Percentiles rank a stretch among this genome's conserved stretches.
phyloP scores from a whole-genome alignment of 805 yeast species.

The Peterozyma toletana region DNA sequence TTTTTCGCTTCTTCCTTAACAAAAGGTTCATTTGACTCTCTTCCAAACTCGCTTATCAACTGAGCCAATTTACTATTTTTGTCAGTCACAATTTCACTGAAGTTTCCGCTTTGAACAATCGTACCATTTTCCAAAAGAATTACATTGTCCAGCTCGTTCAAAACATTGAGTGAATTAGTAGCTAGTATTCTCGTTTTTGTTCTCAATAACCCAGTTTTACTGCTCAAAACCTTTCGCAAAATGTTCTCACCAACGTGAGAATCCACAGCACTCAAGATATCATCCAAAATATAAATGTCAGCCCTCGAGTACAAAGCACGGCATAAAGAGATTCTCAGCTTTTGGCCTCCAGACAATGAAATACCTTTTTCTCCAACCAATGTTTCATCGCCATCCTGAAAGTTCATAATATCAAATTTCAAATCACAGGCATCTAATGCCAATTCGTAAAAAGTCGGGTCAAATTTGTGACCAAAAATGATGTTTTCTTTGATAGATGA shows the following conservation, averaged over 20 bases:
- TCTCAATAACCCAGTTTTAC: conserved; percentile 37
- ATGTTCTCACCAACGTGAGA: conserved; percentile 91
- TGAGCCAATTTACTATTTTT: conserved; percentile 18
- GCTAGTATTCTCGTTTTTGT: conserved; percentile 48
- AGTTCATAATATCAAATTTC: conserved; percentile 61
- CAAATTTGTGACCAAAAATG: conserved; percentile 79
- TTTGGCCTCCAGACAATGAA: conserved; percentile 94
- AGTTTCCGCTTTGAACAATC: conserved; percentile 50
- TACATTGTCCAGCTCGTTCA: conserved; percentile 52
- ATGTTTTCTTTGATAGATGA: conserved; percentile 88
- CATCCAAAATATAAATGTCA: conserved; percentile 84
- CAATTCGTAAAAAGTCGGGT: conserved; percentile 67
- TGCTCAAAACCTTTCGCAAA: conserved; percentile 43
- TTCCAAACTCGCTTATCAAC: conserved; percentile 32
- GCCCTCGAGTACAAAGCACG: conserved; percentile 95
- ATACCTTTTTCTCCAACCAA: conserved; percentile 97
- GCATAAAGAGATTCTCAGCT: conserved; percentile 90
- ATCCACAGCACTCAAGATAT: conserved; percentile 92
- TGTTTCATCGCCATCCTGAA: conserved; percentile 86
- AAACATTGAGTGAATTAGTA: conserved; percentile 49
- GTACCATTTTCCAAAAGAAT: conserved; percentile 46
- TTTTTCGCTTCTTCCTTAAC: background rate
- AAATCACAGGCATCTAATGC: conserved; percentile 88
- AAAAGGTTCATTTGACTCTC: conserved; percentile 15
- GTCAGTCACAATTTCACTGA: conserved; percentile 25